Evolutionary conservation across 1,284 basidiomycete genomes (phyloP).

Genomic region (Malassezia sp.): DNA sequence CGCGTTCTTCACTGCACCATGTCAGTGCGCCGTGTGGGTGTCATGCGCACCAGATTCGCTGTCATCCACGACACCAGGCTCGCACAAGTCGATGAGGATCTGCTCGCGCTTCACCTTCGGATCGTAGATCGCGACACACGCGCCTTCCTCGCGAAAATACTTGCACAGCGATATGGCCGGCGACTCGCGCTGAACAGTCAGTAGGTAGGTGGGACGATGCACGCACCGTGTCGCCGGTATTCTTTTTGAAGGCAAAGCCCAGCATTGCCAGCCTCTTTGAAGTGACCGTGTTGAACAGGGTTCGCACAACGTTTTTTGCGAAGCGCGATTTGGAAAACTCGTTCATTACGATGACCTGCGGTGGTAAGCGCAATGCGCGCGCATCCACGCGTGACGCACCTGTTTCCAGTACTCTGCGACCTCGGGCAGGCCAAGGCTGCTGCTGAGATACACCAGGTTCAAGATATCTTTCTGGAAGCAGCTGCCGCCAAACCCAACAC

Average conservation of each 20-base stretch:
- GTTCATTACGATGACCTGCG: slow-evolving; percentile 47
- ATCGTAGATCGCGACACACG: slow-evolving; percentile 78
- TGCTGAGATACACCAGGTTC: slow-evolving; percentile 84
- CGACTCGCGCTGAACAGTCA: slow-evolving; percentile 74
- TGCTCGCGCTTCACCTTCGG: slow-evolving; percentile 58
- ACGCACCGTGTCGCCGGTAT: slow-evolving; percentile 41
- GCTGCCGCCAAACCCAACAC: slow-evolving; percentile 91
- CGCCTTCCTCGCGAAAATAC: slow-evolving; percentile 82
- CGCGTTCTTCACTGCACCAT: slow-evolving; percentile 72
- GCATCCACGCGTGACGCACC: no score
- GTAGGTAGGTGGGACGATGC: slow-evolving; percentile 5
- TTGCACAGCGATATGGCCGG: slow-evolving; percentile 88
- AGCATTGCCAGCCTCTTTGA: slow-evolving; percentile 92
- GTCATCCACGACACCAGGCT: slow-evolving; percentile 52
- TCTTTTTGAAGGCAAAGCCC: slow-evolving; percentile 56
- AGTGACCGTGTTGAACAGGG: slow-evolving; percentile 94
- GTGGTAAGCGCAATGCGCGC: no score
- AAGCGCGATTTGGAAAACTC: slow-evolving; percentile 46
- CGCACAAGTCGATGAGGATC: slow-evolving; percentile 53
- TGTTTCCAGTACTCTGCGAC: slow-evolving; percentile 89
- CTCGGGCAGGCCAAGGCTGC: slow-evolving; percentile 83
- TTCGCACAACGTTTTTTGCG: slow-evolving; percentile 50
- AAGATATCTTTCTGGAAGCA: slow-evolving; percentile 88
- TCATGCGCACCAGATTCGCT: slow-evolving; percentile 59
- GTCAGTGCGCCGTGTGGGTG: background rate